Evolutionary conservation across 2,329 filamentous ascomycete species (phyloP), one percentile per base, ranked within the genome.

Genomic region (Colletotrichum sp.): DNA sequence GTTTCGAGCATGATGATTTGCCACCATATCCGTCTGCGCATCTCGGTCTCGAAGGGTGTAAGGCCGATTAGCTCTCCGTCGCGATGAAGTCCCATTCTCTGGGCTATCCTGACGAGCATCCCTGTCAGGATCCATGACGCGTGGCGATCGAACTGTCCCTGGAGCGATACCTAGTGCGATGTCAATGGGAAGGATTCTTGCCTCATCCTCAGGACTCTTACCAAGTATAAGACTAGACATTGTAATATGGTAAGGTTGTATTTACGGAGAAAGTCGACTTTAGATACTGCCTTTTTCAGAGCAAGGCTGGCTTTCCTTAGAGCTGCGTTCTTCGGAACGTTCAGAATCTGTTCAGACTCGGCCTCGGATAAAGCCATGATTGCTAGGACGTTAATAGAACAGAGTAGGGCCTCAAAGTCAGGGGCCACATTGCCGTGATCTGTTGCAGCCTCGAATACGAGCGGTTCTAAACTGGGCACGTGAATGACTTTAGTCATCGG

Each of bases 401-500:
- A 94, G 79, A 93, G 88, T 8, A 95, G 83, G 1, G 92, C 91
- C 79, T 94, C 91, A 3, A 83, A 70, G 0, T 79, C 69, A 2
- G 80, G 79, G 0, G 78, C 65, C 1, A 78, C 62, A 2, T 65
- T 68, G 4, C 32, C 13, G 1, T 76, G 60, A 24, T 83, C 78
- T 79, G 81, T 83, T 9, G 73, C 79, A 2, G 81, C 82, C 6
- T 83, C 79, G 6, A 83, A 61, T 5, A 84, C 78, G 5, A 80
- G 78, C 8, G 82, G 80, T 6, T 84, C 81, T 1, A 83, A 76
- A 10, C 92, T 92, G 0, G 94, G 94, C 3, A 93, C 89, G 80
- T 96, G 94, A 38, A 95, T 91, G 60, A 91, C 84, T 81, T 96
- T 96, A 78, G 92, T 91, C 64, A 95, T 82, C 0, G 94, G 94